phyloP scores from a whole-genome alignment of 306 rosid species.

The Amphicarpaea edgeworthii region DNA sequence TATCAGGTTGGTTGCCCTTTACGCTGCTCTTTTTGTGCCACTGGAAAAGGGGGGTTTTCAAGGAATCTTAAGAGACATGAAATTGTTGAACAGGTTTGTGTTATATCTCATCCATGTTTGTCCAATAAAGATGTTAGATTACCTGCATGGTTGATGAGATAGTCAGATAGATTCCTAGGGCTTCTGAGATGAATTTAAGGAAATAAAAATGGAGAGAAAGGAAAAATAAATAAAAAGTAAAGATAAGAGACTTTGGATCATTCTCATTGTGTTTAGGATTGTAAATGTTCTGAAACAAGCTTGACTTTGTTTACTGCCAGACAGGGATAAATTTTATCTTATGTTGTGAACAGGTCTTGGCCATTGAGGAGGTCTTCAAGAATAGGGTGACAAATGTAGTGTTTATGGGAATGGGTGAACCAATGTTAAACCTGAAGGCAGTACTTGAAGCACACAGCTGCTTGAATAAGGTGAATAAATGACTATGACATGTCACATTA shows the following conservation, averaged over 20 bases:
- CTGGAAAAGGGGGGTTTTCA: slow-evolving; percentile 96
- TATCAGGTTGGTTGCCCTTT: slow-evolving; percentile 92
- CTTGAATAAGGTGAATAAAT: slow-evolving; percentile 78
- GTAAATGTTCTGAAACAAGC: slow-evolving; percentile 28
- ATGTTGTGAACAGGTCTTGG: slow-evolving; percentile 75
- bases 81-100: slow-evolving; percentile 88
- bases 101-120: slow-evolving; percentile 27
- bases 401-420: slow-evolving; percentile 99
- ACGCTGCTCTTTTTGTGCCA: slow-evolving; percentile 97
- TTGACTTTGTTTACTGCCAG: slow-evolving; percentile 34
- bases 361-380: slow-evolving; percentile 89
- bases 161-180: slow-evolving; percentile 19
- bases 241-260: slow-evolving; percentile 1
- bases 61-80: slow-evolving; percentile 89
- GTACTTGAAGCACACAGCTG: slow-evolving; percentile 93
- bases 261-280: slow-evolving; percentile 18
- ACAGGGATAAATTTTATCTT: slow-evolving; percentile 20
- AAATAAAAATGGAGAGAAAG: background rate
- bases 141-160: slow-evolving; percentile 17
- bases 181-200: slow-evolving; percentile 22
- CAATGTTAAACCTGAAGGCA: slow-evolving; percentile 89
- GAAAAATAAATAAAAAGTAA: slow-evolving; percentile 3
- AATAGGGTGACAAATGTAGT: slow-evolving; percentile 92
- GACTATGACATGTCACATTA: slow-evolving; percentile 15
- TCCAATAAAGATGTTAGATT: slow-evolving; percentile 31